These are phyloP conservation scores for Colletotrichum spinosum DNA, from an alignment of 2,329 filamentous ascomycete species.

Conservation along the genomic window DNA sequence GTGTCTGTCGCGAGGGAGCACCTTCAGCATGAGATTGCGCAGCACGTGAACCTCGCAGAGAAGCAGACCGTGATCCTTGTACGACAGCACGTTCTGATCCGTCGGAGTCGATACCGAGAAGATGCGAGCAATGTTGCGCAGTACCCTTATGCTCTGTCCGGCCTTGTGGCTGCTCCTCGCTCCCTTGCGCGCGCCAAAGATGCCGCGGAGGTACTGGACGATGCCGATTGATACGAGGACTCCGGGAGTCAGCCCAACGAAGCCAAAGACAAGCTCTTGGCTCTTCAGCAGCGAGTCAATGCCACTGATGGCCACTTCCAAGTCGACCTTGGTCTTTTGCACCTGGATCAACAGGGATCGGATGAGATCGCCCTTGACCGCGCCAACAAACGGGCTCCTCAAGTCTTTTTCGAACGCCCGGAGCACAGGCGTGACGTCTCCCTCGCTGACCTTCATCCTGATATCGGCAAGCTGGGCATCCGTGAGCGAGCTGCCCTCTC, in stretches of 20 bases:
- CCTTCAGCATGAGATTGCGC: constrained; percentile 72
- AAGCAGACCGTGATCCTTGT: constrained; percentile 92
- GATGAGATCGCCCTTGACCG: constrained; percentile 86
- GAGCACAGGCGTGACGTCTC: constrained; percentile 92
- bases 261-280: constrained; percentile 97
- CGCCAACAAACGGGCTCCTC: constrained; percentile 82
- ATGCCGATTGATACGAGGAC: constrained; percentile 86
- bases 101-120: constrained; percentile 76
- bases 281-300: constrained; percentile 96
- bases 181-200: constrained; percentile 79
- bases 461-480: constrained; percentile 80
- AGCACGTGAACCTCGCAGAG: constrained; percentile 91
- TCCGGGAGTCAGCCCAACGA: constrained; percentile 92
- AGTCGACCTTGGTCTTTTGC: constrained; percentile 98
- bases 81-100: constrained; percentile 80
- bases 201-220: constrained; percentile 75
- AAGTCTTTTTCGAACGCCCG: constrained; percentile 93
- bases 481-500: constrained; percentile 63
- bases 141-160: constrained; percentile 78
- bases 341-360: constrained; percentile 94
- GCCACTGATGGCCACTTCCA: constrained; percentile 94
- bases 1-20: constrained; percentile 80
- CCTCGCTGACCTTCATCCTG: constrained; percentile 84
- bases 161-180: constrained; percentile 73
- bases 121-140: constrained; percentile 90